phyloP scores from a whole-genome alignment of 139 green algal species.

The Nannochloris sp. region DNA sequence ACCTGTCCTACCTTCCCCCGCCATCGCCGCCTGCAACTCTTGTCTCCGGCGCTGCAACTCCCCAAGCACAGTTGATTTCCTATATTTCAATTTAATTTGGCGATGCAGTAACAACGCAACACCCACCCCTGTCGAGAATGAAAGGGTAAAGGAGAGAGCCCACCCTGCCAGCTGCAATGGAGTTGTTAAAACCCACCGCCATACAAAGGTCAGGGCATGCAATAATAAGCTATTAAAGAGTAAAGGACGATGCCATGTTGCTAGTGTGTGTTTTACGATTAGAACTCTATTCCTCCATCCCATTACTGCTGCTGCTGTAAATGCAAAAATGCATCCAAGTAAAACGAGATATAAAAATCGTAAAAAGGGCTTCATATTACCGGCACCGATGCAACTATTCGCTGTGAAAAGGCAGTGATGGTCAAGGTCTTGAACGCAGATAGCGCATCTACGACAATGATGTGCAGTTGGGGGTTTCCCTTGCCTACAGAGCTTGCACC shows the following conservation, averaged over 20 bases:
- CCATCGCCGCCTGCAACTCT: not conserved
- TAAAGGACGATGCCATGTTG: not conserved
- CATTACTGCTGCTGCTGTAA: no score
- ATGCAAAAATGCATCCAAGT: not conserved
- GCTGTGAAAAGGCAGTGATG: constrained; percentile 33
- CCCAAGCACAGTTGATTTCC: not conserved
- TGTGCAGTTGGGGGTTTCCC: constrained; percentile 26
- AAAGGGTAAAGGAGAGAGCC: not conserved
- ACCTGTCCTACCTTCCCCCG: not conserved
- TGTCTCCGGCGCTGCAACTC: not conserved
- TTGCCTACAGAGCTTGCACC: constrained; percentile 11
- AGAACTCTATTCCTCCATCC: not conserved
- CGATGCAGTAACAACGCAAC: not conserved
- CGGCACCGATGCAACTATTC: constrained; percentile 26
- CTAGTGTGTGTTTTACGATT: not conserved
- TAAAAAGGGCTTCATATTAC: constrained; percentile 25
- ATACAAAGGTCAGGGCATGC: not conserved
- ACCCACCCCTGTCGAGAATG: not conserved
- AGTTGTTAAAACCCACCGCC: not conserved
- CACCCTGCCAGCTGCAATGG: not conserved
- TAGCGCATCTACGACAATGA: constrained; percentile 31
- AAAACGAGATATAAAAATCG: constrained; percentile 12
- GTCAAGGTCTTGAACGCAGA: constrained; percentile 26
- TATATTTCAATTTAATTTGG: not conserved
- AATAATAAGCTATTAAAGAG: not conserved